These are phyloP conservation scores for Scalesia atractyloides DNA, from an alignment of 129 eudicot species.

Conservation along the genomic window DNA sequence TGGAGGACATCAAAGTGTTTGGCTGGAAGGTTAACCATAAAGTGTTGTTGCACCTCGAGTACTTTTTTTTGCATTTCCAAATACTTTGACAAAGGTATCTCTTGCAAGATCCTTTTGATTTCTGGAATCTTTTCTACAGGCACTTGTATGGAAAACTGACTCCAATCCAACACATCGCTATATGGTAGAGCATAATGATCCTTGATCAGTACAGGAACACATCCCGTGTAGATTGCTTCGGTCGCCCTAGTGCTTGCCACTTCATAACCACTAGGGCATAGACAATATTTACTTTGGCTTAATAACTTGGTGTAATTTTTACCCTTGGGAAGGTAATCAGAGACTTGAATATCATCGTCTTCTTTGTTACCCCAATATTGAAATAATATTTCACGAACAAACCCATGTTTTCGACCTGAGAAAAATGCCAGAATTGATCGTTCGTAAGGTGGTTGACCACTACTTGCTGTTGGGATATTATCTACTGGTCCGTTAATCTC, in stretches of 20 bases:
- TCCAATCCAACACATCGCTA: constrained; percentile 71
- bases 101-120: constrained; percentile 49
- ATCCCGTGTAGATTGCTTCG: constrained; percentile 65
- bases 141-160: constrained; percentile 54
- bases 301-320: constrained; percentile 49
- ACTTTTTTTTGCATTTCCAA: constrained; percentile 48
- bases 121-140: constrained; percentile 55
- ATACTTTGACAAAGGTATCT: constrained; percentile 45
- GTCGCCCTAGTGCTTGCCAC: constrained; percentile 74
- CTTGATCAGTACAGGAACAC: constrained; percentile 69
- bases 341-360: constrained; percentile 52
- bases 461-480: constrained; percentile 32
- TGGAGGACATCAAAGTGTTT: constrained; percentile 66
- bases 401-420: constrained; percentile 73
- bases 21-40: constrained; percentile 61
- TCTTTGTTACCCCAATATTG: constrained; percentile 64
- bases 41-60: constrained; percentile 49
- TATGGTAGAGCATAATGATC: constrained; percentile 58
- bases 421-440: constrained; percentile 63
- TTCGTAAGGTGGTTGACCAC: constrained; percentile 51
- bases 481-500: constrained; percentile 57
- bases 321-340: constrained; percentile 60
- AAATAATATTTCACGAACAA: constrained; percentile 53
- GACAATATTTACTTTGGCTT: constrained; percentile 53
- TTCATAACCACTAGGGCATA: constrained; percentile 84